Base-by-base conservation (phyloP, 805 yeast species). In the Pichia nanzhaoensis region DNA sequence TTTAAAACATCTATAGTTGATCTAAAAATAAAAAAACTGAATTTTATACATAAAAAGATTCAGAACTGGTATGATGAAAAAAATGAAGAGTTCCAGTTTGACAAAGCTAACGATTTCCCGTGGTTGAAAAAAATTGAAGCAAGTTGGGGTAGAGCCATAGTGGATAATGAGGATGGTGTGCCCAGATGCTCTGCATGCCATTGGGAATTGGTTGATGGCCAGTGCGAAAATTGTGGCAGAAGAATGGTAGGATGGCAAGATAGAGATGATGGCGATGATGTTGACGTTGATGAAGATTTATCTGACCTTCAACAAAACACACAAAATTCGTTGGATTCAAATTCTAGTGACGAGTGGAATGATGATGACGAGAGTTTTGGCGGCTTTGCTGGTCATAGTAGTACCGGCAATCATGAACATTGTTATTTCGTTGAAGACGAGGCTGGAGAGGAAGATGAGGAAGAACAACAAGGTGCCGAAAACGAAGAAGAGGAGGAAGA, bases 111-210 rank as follows among this genome's bases (percentile, higher is more conserved):
- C 8, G 55, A 55, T 18, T 53, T 60, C 20, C 61, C 62, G 3
- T 57, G 79, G 36, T 82, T 77, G 60, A 72, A 71, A 3, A 71
- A 70, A 30, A 57, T 72, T 2, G 81, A 82, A 59, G 63, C 68
- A n/a, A 58, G 62, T 41, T 57, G 70, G 16, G 75, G 78, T 2
- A 60, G 69, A 14, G 79, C 82, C 0, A 60, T 78, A 3, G 66
- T 80, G 1, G 89, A 82, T 54, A 67, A 66, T 24, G 76, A 77
- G 24, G 91, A 84, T 55, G 89, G 89, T 2, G 85, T 84, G 9
- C 77, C 84, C 0, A 63, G 91, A 44, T 84, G 93, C 56, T 76
- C 84, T 7, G 74, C 77, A 46, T 84, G 93, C 58, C 88, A 80
- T 55, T 84, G 91, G 91, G 91, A 84, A 55, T 78, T 83, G 1